phyloP scores from a whole-genome alignment of 352 stramenopile species.

The Globisporangium sylvaticum region DNA sequence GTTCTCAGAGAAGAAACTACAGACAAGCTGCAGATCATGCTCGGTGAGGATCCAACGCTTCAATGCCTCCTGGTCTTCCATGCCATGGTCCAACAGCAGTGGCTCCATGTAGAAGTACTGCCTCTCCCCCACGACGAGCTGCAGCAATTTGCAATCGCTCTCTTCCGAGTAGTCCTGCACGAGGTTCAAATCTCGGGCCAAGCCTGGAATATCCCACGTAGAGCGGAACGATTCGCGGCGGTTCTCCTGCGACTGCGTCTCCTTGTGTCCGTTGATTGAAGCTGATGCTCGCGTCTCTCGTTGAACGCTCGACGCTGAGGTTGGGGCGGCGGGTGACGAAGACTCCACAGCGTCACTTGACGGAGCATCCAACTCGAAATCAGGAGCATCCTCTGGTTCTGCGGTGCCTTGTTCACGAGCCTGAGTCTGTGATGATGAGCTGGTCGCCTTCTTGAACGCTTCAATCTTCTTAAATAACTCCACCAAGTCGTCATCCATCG shows the following conservation, averaged over 20 bases:
- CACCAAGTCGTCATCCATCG: slow-evolving; percentile 21
- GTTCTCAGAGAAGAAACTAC: slow-evolving; percentile 28
- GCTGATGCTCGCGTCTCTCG: neutral
- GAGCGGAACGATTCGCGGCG: slow-evolving; percentile 50
- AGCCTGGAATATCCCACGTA: slow-evolving; percentile 49
- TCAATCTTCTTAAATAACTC: slow-evolving; percentile 29
- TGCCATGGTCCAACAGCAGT: slow-evolving; percentile 22
- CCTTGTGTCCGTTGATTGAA: neutral
- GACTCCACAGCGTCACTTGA: neutral
- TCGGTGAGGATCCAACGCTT: slow-evolving; percentile 34
- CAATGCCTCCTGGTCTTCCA: slow-evolving; percentile 16
- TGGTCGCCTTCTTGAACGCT: slow-evolving; percentile 34
- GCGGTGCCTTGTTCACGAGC: neutral
- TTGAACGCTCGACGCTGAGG: neutral
- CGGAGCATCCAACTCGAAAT: neutral
- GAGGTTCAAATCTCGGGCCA: slow-evolving; percentile 65
- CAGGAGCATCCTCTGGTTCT: neutral
- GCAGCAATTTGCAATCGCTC: slow-evolving; percentile 56
- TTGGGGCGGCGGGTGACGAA: neutral
- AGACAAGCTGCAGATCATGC: slow-evolving; percentile 35
- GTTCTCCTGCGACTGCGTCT: neutral
- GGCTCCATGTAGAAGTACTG: slow-evolving; percentile 81
- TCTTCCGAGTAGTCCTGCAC: slow-evolving; percentile 76
- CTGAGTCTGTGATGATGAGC: slow-evolving; percentile 10
- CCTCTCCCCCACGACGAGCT: slow-evolving; percentile 53